Evolutionary conservation across 2,329 filamentous ascomycete genomes (phyloP).

Genomic region (Fusarium newnesense): DNA sequence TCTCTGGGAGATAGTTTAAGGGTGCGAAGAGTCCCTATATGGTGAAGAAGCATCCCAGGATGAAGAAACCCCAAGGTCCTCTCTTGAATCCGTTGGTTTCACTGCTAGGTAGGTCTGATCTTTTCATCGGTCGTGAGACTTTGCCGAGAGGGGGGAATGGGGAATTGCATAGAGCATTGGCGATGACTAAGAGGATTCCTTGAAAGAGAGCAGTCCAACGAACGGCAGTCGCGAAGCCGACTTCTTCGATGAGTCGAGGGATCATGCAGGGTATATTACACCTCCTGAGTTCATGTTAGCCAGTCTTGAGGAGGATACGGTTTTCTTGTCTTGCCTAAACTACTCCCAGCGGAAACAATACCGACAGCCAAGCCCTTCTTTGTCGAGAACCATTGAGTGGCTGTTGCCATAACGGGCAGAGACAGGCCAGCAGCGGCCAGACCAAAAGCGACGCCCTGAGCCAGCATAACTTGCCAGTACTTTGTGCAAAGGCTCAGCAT

Average conservation of each 20-base stretch:
- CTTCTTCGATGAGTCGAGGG: neutral
- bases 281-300: neutral
- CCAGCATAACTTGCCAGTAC: conserved; percentile 1
- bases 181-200: neutral
- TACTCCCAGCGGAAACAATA: neutral
- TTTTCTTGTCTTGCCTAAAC: neutral
- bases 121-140: neutral
- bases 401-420: neutral
- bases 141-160: neutral
- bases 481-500: neutral
- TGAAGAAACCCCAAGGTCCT: neutral
- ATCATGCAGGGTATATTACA: neutral
- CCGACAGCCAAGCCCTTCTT: neutral
- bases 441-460: neutral
- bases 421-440: neutral
- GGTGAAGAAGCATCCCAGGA: conserved; percentile 1
- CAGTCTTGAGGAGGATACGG: neutral
- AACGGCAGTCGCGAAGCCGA: neutral
- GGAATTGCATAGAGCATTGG: neutral
- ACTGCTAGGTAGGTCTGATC: no score
- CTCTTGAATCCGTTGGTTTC: neutral
- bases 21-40: neutral
- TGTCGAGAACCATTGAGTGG: conserved; percentile 1
- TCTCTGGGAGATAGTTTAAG: conserved; percentile 1
- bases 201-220: neutral